Base-by-base conservation (phyloP, 345 rosid species). In the Bruguiera gymnorhiza region DNA sequence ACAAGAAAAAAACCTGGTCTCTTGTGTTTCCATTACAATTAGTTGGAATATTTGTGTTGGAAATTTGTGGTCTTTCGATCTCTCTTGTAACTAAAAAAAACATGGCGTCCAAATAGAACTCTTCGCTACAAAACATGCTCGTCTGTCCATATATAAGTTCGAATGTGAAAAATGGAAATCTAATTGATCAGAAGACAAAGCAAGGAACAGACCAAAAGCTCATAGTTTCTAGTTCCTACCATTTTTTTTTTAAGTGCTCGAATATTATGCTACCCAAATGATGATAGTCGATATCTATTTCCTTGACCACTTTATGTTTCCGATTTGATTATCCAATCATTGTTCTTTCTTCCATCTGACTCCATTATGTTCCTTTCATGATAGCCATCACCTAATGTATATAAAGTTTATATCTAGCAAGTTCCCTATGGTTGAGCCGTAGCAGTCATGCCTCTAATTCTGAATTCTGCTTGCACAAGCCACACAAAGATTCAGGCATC, bases 401-500 rank as follows among this genome's bases (percentile, higher is more conserved):
- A 43, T 43, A 11, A 23, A 55, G 16, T n/a, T n/a, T 7, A 4
- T 9, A 21, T 16, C 34, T 6, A 60, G 0, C 56, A 30, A 15
- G 4, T 63, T 63, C 26, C 52, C 4, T 71, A 9, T 55, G 55
- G 75, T 63, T 71, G 43, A 39, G 60, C 6, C 39, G 63, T 60
- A 31, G 53, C 37, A 19, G 58, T 66, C 76, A 15, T 16, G 43
- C 59, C 30, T 60, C 31, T 20, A 51, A 20, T 60, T 63, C 62
- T 29, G 43, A 55, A 63, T 54, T 63, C 62, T 37, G 62, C 67
- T 34, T 43, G 8, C 51, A 26, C 67, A 70, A 70, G 73, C 62
- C 50, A 50, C 4, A n/a, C 27, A 5, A 29, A 18, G 15, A 8
- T 4, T 32, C 8, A n/a, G n/a, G 21, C 18, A 21, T 13, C 50